Conservation (phyloP, 805 yeast species). For the Saturnispora diversa region DNA sequence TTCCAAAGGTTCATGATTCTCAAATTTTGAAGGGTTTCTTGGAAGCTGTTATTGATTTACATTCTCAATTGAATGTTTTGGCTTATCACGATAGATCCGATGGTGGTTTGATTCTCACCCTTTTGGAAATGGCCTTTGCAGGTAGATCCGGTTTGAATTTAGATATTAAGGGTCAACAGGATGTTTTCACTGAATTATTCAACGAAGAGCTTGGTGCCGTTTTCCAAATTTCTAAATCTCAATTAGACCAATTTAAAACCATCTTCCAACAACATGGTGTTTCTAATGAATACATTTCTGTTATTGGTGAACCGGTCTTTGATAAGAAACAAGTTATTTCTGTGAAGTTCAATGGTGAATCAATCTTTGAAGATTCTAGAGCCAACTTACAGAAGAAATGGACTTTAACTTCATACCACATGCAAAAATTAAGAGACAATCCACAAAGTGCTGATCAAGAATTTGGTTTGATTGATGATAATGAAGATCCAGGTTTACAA, state of each 20-base stretch:
- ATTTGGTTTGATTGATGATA: slow-evolving; percentile 62
- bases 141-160: slow-evolving; percentile 79
- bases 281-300: slow-evolving; percentile 40
- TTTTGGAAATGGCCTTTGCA: slow-evolving; percentile 95
- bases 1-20: slow-evolving; percentile 77
- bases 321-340: slow-evolving; percentile 37
- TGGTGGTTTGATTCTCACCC: slow-evolving; percentile 85
- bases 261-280: slow-evolving; percentile 56
- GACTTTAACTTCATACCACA: slow-evolving; percentile 80
- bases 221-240: slow-evolving; percentile 65
- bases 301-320: slow-evolving; percentile 66
- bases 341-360: slow-evolving; percentile 39
- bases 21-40: slow-evolving; percentile 59
- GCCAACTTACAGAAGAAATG: slow-evolving; percentile 71
- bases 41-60: slow-evolving; percentile 62
- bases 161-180: slow-evolving; percentile 30
- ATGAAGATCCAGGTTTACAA: slow-evolving; percentile 81
- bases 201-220: slow-evolving; percentile 95
- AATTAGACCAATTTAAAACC: slow-evolving; percentile 45
- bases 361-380: slow-evolving; percentile 49
- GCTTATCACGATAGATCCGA: slow-evolving; percentile 96
- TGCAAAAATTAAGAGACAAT: slow-evolving; percentile 90
- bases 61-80: slow-evolving; percentile 54
- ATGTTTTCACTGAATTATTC: slow-evolving; percentile 52
- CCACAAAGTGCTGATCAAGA: slow-evolving; percentile 89